phyloP scores from a whole-genome alignment of 768 basidiomycete species.

The Lentinula aciculospora region DNA sequence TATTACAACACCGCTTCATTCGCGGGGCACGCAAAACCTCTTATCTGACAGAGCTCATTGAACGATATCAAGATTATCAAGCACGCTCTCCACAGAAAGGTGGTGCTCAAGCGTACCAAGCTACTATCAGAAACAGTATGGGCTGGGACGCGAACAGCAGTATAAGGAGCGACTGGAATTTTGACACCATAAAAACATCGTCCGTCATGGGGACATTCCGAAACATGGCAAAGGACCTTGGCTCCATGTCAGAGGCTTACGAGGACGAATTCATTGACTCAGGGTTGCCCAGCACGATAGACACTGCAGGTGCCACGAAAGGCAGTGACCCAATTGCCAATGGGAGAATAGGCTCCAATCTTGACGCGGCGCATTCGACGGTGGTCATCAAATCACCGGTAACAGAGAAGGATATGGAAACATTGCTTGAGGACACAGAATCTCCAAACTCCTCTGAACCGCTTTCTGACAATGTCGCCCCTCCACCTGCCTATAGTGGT shows the following conservation, averaged over 20 bases:
- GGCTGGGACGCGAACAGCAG: slow-evolving; percentile 73
- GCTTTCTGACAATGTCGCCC: slow-evolving; percentile 49
- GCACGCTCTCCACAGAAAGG: slow-evolving; percentile 54
- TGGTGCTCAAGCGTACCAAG: slow-evolving; percentile 42
- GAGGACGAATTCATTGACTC: slow-evolving; percentile 51
- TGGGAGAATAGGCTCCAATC: slow-evolving; percentile 42
- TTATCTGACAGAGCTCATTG: slow-evolving; percentile 81
- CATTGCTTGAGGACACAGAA: slow-evolving; percentile 28
- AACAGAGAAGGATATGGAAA: slow-evolving; percentile 34
- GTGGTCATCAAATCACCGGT: slow-evolving; percentile 56
- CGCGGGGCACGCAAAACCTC: slow-evolving; percentile 76
- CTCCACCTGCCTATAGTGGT: slow-evolving; percentile 73
- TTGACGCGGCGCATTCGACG: slow-evolving; percentile 62
- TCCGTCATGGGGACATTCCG: slow-evolving; percentile 76
- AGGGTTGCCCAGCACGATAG: slow-evolving; percentile 48
- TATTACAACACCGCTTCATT: slow-evolving; percentile 93
- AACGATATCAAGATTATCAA: slow-evolving; percentile 78
- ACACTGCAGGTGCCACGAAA: slow-evolving; percentile 58
- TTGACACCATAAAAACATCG: slow-evolving; percentile 75
- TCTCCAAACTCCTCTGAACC: slow-evolving; percentile 26
- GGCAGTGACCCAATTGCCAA: slow-evolving; percentile 49
- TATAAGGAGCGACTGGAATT: slow-evolving; percentile 92
- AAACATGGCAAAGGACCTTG: slow-evolving; percentile 65
- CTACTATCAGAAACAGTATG: slow-evolving; percentile 50
- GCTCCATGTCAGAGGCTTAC: slow-evolving; percentile 37